phyloP scores from a whole-genome alignment of 768 basidiomycete genomes.

The Asterophora lycoperdoides region DNA sequence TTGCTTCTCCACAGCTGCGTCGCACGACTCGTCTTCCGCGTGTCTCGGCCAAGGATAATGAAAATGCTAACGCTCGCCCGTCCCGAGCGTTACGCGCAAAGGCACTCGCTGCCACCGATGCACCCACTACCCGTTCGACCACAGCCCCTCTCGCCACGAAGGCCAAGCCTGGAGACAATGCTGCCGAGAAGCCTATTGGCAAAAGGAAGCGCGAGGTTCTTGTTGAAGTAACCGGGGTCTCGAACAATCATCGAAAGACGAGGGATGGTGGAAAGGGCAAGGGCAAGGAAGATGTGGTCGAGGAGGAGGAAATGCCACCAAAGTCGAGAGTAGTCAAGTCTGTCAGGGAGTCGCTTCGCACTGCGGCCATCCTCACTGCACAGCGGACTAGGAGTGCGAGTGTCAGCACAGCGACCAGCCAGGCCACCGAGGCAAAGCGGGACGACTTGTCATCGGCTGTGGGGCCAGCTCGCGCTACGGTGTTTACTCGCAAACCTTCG shows the following conservation, averaged over 20 bases:
- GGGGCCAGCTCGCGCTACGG: conserved; percentile 3
- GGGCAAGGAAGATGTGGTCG: conserved; percentile 42
- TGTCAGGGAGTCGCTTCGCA: conserved; percentile 36
- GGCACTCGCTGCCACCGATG: conserved; percentile 36
- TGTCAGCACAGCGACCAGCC: conserved; percentile 8
- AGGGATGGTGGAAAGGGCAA: conserved; percentile 28
- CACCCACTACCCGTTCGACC: conserved; percentile 31
- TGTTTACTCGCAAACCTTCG: conserved; percentile 15
- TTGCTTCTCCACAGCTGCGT: conserved; percentile 44
- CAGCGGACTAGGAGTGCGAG: conserved; percentile 7
- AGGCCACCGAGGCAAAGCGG: background rate
- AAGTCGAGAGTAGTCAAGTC: conserved; percentile 24
- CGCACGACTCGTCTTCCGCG: conserved; percentile 58
- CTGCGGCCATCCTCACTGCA: conserved; percentile 26
- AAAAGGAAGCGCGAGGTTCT: conserved; percentile 78
- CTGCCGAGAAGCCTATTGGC: conserved; percentile 41
- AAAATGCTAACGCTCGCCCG: conserved; percentile 67
- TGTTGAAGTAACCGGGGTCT: conserved; percentile 57
- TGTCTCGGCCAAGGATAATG: conserved; percentile 51
- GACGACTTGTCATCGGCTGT: conserved; percentile 1
- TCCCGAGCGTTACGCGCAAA: conserved; percentile 54
- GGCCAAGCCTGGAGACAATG: conserved; percentile 23
- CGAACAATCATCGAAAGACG: conserved; percentile 28
- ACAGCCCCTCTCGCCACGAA: conserved; percentile 38
- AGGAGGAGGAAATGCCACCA: conserved; percentile 20